Evolutionary conservation across 345 rosid species (phyloP).

Genomic region (Viola odorata): DNA sequence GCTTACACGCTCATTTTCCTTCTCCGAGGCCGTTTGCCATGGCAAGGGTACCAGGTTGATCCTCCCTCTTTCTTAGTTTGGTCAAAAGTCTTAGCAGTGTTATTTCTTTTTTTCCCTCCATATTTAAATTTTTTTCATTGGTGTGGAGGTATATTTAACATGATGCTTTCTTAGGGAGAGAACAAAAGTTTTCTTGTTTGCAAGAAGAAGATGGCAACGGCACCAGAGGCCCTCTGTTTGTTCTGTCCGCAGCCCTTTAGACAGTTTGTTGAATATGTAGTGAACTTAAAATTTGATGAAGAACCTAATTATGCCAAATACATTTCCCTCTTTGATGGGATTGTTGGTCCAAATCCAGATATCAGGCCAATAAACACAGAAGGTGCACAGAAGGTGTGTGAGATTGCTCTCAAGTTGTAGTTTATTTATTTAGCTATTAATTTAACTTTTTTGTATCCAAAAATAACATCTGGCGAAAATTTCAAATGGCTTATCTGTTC

Average conservation of each 20-base stretch:
- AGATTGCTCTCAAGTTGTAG: no score
- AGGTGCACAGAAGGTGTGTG: constrained; percentile 83
- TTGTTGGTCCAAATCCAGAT: constrained; percentile 60
- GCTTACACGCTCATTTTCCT: constrained; percentile 92
- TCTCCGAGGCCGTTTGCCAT: constrained; percentile 85
- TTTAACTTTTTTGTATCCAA: neutral
- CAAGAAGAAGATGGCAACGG: constrained; percentile 89
- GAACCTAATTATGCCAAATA: constrained; percentile 91
- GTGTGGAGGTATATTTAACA: no score
- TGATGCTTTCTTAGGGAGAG: constrained; percentile 97
- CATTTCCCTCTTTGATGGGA: constrained; percentile 66
- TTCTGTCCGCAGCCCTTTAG: constrained; percentile 82
- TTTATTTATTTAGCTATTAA: constrained; percentile 6
- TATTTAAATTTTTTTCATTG: no score
- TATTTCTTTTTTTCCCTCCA: no score
- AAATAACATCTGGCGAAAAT: no score
- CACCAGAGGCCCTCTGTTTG: constrained; percentile 87
- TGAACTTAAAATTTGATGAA: constrained; percentile 88
- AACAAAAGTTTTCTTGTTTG: constrained; percentile 92
- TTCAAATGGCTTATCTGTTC: no score
- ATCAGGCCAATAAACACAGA: constrained; percentile 87
- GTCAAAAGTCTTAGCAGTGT: no score
- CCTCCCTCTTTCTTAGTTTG: no score
- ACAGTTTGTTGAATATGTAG: constrained; percentile 82
- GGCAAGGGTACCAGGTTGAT: constrained; percentile 91